Conservation (phyloP, 768 basidiomycete species). For the Phanerochaete carnosa region DNA sequence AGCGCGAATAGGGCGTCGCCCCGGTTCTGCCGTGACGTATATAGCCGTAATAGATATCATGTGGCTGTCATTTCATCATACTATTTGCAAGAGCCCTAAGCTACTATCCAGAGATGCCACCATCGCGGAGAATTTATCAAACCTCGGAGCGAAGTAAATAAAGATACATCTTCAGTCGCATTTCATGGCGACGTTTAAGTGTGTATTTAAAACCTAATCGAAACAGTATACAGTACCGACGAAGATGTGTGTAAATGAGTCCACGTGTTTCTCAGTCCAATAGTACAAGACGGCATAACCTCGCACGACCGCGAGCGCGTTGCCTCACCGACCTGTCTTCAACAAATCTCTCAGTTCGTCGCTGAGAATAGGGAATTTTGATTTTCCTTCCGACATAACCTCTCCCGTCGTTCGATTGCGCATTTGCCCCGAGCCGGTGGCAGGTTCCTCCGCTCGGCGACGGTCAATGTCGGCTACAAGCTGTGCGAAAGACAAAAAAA, state of each 20-base stretch:
- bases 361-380: neutral
- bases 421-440: conserved; percentile 11
- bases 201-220: neutral
- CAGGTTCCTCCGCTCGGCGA: conserved; percentile 56
- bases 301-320: neutral
- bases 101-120: neutral
- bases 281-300: neutral
- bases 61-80: neutral
- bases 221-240: neutral
- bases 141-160: neutral
- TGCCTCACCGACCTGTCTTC: conserved; percentile 3
- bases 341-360: conserved; percentile 4
- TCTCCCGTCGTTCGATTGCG: neutral
- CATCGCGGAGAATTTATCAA: neutral
- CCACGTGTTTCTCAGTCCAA: neutral
- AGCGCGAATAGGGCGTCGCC: neutral
- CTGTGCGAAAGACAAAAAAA: conserved; percentile 89
- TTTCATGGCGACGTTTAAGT: neutral
- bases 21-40: neutral
- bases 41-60: neutral
- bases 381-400: neutral
- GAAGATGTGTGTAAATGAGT: neutral
- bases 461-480: conserved; percentile 88
- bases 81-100: neutral
- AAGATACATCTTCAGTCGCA: neutral